phyloP scores from a whole-genome alignment of 1,284 basidiomycete species.

The Microbotryum violaceum region DNA sequence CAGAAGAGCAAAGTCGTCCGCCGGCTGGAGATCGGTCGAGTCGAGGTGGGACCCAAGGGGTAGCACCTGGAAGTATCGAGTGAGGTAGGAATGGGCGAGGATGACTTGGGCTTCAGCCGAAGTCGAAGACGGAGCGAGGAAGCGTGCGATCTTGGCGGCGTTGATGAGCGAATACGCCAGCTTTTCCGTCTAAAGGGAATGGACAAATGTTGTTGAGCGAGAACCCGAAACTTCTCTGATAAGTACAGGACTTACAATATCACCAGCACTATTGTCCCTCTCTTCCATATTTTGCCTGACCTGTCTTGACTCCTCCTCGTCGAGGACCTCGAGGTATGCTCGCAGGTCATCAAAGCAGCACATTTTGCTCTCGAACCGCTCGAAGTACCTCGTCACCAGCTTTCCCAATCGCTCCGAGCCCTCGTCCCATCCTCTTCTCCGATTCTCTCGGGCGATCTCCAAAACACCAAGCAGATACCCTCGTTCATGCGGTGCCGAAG shows the following conservation, averaged over 20 bases:
- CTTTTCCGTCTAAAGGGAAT: conserved; percentile 44
- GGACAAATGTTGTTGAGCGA: not conserved
- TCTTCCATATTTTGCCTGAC: conserved; percentile 9
- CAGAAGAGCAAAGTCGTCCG: conserved; percentile 72
- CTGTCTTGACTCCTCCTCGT: conserved; percentile 36
- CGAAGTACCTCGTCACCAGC: conserved; percentile 54
- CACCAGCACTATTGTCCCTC: not conserved
- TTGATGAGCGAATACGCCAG: conserved; percentile 60
- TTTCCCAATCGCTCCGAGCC: conserved; percentile 40
- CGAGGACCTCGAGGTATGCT: conserved; percentile 52
- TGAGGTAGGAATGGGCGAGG: conserved; percentile 51
- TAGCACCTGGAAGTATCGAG: conserved; percentile 58
- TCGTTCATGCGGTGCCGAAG: conserved; percentile 55
- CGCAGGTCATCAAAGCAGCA: conserved; percentile 78
- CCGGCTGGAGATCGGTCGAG: conserved; percentile 74
- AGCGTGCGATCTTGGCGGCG: conserved; percentile 60
- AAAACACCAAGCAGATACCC: conserved; percentile 61
- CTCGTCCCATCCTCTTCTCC: conserved; percentile 38
- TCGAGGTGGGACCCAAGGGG: conserved; percentile 59
- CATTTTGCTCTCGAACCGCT: conserved; percentile 64
- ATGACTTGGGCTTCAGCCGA: conserved; percentile 52
- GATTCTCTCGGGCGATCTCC: conserved; percentile 42
- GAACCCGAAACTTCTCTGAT: not conserved
- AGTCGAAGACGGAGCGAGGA: conserved; percentile 48
- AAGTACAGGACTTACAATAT: not conserved